These are phyloP conservation scores for Lactarius evosmus DNA, from an alignment of 768 basidiomycete species.

Conservation along the genomic window DNA sequence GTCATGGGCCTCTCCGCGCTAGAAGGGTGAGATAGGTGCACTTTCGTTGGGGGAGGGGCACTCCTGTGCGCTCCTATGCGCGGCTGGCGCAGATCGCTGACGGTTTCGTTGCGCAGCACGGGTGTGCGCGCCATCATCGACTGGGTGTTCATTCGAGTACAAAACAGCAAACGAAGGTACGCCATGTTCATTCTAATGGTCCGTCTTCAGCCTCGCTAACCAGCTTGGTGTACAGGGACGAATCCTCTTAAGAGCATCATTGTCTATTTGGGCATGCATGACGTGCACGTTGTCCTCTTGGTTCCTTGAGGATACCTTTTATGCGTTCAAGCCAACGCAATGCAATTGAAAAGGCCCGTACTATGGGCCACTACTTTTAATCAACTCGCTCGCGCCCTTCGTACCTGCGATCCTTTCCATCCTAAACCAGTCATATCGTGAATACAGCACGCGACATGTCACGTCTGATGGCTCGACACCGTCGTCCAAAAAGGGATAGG, in stretches of 20 bases:
- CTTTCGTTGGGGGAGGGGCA: background rate
- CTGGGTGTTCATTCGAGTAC: constrained; percentile 92
- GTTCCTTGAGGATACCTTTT: background rate
- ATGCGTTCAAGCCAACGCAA: constrained; percentile 11
- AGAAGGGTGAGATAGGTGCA: constrained; percentile 63
- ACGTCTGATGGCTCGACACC: constrained; percentile 86
- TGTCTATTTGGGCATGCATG: background rate
- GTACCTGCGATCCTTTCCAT: constrained; percentile 80
- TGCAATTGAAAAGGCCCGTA: background rate
- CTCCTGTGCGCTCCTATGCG: background rate
- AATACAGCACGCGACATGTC: constrained; percentile 76
- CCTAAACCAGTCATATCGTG: constrained; percentile 84
- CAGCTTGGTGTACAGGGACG: constrained; percentile 10
- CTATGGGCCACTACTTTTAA: constrained; percentile 22
- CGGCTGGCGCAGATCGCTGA: background rate
- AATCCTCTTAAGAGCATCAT: constrained; percentile 7
- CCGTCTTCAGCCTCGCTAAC: background rate
- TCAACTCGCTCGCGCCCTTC: constrained; percentile 34
- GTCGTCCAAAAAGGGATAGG: constrained; percentile 87
- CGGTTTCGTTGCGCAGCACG: constrained; percentile 49
- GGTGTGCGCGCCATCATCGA: constrained; percentile 89
- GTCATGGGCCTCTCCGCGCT: constrained; percentile 87
- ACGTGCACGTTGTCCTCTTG: background rate
- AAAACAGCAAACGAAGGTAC: constrained; percentile 74
- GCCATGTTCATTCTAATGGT: background rate